Conservation (phyloP, 495 filamentous ascomycete species). For the Xylaria venustula region DNA sequence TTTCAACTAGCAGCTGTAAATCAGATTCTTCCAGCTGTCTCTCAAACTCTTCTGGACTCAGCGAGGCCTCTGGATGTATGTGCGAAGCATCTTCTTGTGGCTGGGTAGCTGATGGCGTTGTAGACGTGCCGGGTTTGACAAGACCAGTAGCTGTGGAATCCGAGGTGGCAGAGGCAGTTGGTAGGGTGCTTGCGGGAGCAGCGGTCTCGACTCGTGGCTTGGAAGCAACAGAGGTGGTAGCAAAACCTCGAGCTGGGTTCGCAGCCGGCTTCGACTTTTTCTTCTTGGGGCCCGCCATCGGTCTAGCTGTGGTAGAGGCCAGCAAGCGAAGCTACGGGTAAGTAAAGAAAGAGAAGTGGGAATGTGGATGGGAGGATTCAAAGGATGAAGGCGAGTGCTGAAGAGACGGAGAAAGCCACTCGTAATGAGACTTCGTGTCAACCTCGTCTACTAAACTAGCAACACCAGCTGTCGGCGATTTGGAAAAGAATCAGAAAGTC, state of each 20-base stretch:
- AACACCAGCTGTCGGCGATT: too few relatives aligned
- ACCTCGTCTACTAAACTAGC: too few relatives aligned
- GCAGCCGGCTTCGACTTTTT: conserved; percentile 82
- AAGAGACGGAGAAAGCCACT: too few relatives aligned
- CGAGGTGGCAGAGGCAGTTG: neutral
- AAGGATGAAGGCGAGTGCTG: neutral
- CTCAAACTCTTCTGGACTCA: conserved; percentile 83
- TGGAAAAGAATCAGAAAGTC: too few relatives aligned
- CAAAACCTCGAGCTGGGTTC: conserved; percentile 88
- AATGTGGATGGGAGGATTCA: neutral
- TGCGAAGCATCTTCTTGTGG: conserved; percentile 30
- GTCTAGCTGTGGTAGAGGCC: neutral
- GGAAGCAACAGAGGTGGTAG: conserved; percentile 84
- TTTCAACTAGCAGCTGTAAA: conserved; percentile 80
- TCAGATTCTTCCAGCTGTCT: conserved; percentile 76
- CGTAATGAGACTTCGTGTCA: too few relatives aligned
- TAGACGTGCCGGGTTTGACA: conserved; percentile 25
- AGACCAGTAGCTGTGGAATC: neutral
- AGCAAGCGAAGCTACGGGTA: neutral
- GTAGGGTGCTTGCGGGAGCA: conserved; percentile 11
- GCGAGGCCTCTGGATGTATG: conserved; percentile 47
- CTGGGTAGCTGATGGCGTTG: conserved; percentile 33
- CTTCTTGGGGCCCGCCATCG: conserved; percentile 73
- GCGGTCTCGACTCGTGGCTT: conserved; percentile 55
- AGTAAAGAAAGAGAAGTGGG: neutral